Evolutionary conservation across 441 rosid genomes (phyloP).

Genomic region (Gossypium trilobum): DNA sequence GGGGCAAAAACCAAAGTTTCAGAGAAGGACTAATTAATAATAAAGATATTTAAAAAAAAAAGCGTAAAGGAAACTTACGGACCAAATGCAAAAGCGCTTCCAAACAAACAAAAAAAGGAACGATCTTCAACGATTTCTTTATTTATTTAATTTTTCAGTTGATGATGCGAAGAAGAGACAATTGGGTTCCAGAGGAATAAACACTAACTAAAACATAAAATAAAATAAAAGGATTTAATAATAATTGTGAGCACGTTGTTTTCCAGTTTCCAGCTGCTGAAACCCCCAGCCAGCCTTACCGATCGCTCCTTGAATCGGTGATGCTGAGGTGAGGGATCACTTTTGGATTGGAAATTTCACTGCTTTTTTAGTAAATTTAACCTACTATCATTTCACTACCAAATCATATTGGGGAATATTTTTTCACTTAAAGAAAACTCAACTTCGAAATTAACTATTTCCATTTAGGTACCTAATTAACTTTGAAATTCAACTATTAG

Average conservation of each 20-base stretch:
- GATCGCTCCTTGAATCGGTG: background rate
- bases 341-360: background rate
- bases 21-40: background rate
- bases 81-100: background rate
- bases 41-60: background rate
- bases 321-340: background rate
- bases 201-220: constrained; percentile 1
- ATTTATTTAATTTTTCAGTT: background rate
- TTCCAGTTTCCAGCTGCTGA: background rate
- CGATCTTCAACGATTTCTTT: background rate
- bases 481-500: too few species aligned
- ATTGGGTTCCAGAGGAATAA: constrained; percentile 15
- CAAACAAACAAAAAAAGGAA: background rate
- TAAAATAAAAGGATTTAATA: background rate
- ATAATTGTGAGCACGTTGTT: background rate
- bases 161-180: background rate
- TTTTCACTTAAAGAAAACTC: too few species aligned
- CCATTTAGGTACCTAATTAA: too few species aligned
- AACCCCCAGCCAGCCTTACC: background rate
- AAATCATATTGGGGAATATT: too few species aligned
- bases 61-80: background rate
- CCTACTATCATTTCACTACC: too few species aligned
- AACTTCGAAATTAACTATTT: too few species aligned
- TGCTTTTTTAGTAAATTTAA: too few species aligned
- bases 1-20: background rate